Evolutionary conservation across 129 eudicot species (phyloP).

Genomic region (Calendula officinalis): DNA sequence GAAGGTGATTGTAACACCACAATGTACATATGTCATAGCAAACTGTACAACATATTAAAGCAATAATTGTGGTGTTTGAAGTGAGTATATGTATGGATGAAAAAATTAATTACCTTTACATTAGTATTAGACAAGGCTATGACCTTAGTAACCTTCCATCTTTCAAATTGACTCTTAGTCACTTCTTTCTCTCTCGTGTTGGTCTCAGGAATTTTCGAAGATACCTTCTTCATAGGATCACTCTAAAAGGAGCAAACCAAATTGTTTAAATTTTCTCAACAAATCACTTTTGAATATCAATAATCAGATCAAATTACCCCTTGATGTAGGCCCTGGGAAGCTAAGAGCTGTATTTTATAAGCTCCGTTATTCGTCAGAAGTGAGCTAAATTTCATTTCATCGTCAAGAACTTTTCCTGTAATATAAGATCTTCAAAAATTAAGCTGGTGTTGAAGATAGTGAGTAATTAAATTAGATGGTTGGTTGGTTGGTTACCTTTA

Average conservation of each 20-base stretch:
- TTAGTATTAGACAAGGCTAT: slow-evolving; percentile 54
- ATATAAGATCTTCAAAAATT: slow-evolving; percentile 2
- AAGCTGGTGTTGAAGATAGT: not conserved
- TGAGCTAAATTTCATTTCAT: slow-evolving; percentile 53
- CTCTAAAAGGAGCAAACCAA: slow-evolving; percentile 45
- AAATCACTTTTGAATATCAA: slow-evolving; percentile 2
- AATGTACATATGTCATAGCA: too few species aligned
- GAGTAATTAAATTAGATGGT: not conserved
- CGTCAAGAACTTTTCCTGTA: slow-evolving; percentile 65
- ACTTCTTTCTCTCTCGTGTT: slow-evolving; percentile 26
- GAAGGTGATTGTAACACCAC: too few species aligned
- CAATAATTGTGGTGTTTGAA: too few species aligned
- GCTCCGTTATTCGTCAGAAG: slow-evolving; percentile 47
- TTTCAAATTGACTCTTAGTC: slow-evolving; percentile 48
- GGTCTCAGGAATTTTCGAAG: slow-evolving; percentile 28
- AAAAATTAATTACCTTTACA: slow-evolving; percentile 43
- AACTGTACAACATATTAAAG: too few species aligned
- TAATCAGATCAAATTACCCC: slow-evolving; percentile 49
- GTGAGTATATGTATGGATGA: too few species aligned
- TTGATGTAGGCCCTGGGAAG: slow-evolving; percentile 90
- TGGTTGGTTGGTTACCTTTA: slow-evolving; percentile 45
- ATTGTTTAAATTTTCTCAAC: not conserved
- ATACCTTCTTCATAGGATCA: slow-evolving; percentile 73
- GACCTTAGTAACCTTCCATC: slow-evolving; percentile 91
- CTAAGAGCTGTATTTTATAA: slow-evolving; percentile 82